Conservation (phyloP, 2,329 filamentous ascomycete genomes). For the Aspergillus flavus region DNA sequence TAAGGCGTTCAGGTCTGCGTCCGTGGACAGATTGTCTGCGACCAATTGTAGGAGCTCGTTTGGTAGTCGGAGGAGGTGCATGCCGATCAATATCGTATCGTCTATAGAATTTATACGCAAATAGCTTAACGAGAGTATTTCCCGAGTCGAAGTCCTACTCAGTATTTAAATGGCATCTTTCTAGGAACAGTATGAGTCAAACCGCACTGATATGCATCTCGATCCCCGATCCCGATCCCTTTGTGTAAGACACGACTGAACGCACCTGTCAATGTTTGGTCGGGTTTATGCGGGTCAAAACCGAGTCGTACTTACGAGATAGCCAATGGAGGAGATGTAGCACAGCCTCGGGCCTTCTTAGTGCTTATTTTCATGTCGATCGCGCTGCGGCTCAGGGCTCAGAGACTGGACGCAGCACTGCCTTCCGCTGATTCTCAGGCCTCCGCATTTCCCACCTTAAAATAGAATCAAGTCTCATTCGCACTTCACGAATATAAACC, state of each 20-base stretch:
- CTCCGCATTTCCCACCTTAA: not conserved
- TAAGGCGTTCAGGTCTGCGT: not conserved
- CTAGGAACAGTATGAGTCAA: too few species aligned
- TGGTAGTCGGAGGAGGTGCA: not conserved
- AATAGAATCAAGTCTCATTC: not conserved
- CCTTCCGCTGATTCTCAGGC: not conserved
- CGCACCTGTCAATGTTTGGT: not conserved
- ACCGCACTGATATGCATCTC: too few species aligned
- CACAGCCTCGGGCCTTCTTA: not conserved
- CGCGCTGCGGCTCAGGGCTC: not conserved
- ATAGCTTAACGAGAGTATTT: too few species aligned
- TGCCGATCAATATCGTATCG: not conserved
- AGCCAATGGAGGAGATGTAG: not conserved
- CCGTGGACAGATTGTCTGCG: not conserved
- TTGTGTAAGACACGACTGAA: not conserved
- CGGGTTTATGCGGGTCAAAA: not conserved
- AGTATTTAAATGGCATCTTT: too few species aligned
- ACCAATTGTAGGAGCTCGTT: not conserved
- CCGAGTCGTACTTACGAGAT: not conserved
- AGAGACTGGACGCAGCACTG: not conserved
- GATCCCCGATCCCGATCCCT: not conserved
- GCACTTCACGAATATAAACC: not conserved
- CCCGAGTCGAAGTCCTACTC: too few species aligned
- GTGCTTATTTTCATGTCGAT: not conserved
- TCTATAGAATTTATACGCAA: not conserved